Percentiles rank a stretch among this genome's conserved stretches.
These are phyloP conservation scores for Fusarium falciforme DNA, from an alignment of 2,329 filamentous ascomycete genomes.

Conservation along the genomic window DNA sequence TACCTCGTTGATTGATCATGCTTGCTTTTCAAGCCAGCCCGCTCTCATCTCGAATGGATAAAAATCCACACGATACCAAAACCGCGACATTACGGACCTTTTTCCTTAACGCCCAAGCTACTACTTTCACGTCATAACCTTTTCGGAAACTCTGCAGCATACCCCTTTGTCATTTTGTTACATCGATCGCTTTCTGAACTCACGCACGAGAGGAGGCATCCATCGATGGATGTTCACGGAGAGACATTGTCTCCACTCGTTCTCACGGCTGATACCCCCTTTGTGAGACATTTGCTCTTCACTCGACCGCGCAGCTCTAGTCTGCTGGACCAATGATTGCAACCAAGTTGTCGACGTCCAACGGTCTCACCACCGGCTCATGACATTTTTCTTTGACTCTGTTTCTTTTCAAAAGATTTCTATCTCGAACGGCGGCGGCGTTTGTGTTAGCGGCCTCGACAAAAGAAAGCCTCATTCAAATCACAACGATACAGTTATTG, in stretches of 20 bases:
- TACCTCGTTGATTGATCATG: constrained; percentile 1
- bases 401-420: constrained; percentile 27
- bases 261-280: constrained; percentile 36
- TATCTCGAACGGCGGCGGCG: constrained; percentile 26
- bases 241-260: constrained; percentile 21
- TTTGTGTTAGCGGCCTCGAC: constrained; percentile 35
- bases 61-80: constrained; percentile 34
- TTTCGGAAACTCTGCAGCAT: constrained; percentile 50
- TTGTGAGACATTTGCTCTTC: constrained; percentile 22
- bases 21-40: constrained; percentile 14
- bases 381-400: constrained; percentile 19
- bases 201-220: constrained; percentile 23
- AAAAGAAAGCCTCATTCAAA: constrained; percentile 25
- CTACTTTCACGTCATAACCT: constrained; percentile 34
- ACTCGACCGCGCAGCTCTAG: constrained; percentile 22
- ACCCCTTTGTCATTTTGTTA: constrained; percentile 47
- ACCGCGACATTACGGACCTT: constrained; percentile 30
- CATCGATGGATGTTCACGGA: constrained; percentile 1
- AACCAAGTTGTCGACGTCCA: constrained; percentile 4
- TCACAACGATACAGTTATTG: constrained; percentile 22
- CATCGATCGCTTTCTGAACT: constrained; percentile 34
- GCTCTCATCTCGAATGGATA: constrained; percentile 6
- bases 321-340: constrained; percentile 19
- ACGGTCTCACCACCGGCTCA: constrained; percentile 31
- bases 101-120: constrained; percentile 37